These are phyloP conservation scores for Rhododendron griersonianum DNA, from an alignment of 148 eudicot species.

Conservation along the genomic window DNA sequence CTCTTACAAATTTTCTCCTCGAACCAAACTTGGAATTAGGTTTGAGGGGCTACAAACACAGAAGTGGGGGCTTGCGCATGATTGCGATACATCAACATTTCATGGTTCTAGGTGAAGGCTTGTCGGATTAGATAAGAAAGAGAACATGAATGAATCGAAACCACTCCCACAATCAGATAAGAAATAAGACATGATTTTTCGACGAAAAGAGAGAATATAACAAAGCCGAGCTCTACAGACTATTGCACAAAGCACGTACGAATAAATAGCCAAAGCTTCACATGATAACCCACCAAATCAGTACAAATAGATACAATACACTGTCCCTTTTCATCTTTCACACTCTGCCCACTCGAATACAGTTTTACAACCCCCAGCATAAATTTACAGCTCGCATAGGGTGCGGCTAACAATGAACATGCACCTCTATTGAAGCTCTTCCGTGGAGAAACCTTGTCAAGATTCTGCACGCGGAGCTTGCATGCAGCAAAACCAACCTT, in stretches of 20 bases:
- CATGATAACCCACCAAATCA: constrained; percentile 26
- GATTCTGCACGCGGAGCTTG: constrained; percentile 60
- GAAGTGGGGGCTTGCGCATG: not conserved
- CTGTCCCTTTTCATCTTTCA: constrained; percentile 16
- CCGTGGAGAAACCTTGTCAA: constrained; percentile 28
- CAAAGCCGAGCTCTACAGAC: not conserved
- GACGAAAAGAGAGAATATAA: not conserved
- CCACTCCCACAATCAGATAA: not conserved
- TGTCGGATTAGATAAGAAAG: not conserved
- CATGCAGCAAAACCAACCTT: constrained; percentile 79
- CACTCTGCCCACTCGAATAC: constrained; percentile 46
- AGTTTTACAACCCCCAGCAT: constrained; percentile 41
- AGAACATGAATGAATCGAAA: not conserved
- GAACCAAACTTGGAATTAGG: not conserved
- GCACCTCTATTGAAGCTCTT: constrained; percentile 24
- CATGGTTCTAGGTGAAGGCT: not conserved
- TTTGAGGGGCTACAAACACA: not conserved
- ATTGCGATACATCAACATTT: not conserved
- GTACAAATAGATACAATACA: constrained; percentile 45
- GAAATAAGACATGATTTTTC: not conserved
- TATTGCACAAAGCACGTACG: constrained; percentile 2
- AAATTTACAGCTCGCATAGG: constrained; percentile 31
- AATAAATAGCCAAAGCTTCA: constrained; percentile 5
- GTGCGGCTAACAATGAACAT: constrained; percentile 22
- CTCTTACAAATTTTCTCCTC: not conserved